Percentiles rank a stretch among this genome's conserved stretches.
Evolutionary conservation across 139 green algal genomes (phyloP).

Genomic region (Coelastrella sp.): DNA sequence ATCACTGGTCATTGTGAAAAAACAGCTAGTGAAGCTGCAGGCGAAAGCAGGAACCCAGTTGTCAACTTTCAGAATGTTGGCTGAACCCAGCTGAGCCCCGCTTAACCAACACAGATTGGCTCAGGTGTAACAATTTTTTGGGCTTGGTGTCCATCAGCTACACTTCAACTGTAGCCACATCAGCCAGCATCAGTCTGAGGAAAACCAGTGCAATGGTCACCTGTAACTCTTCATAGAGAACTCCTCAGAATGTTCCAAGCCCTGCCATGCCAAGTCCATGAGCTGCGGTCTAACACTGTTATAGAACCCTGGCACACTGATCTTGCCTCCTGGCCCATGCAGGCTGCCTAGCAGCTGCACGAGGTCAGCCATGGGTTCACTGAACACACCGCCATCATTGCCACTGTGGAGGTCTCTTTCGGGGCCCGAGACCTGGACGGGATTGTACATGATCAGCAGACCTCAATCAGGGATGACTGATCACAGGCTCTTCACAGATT

Average conservation of each 20-base stretch:
- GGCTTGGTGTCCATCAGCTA: neutral
- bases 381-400: constrained; percentile 96
- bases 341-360: constrained; percentile 60
- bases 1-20: too few relatives aligned
- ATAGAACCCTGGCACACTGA: constrained; percentile 87
- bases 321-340: constrained; percentile 41
- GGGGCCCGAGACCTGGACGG: constrained; percentile 75
- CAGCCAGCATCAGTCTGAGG: neutral
- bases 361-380: constrained; percentile 94
- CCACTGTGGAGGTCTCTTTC: constrained; percentile 92
- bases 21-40: too few relatives aligned
- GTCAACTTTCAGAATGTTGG: too few relatives aligned
- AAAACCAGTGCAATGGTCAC: neutral
- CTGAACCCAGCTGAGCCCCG: too few relatives aligned
- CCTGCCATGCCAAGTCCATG: constrained; percentile 75
- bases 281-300: constrained; percentile 79
- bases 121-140: too few relatives aligned
- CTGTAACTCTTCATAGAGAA: constrained; percentile 76
- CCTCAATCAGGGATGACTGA: neutral
- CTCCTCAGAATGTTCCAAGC: constrained; percentile 70
- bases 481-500: too few relatives aligned
- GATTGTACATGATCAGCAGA: neutral
- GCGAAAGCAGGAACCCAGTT: too few relatives aligned
- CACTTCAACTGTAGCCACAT: neutral
- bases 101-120: too few relatives aligned